These are phyloP conservation scores for Mortierella alpina DNA, from an alignment of 192 early-diverging fungal species.

Conservation along the genomic window DNA sequence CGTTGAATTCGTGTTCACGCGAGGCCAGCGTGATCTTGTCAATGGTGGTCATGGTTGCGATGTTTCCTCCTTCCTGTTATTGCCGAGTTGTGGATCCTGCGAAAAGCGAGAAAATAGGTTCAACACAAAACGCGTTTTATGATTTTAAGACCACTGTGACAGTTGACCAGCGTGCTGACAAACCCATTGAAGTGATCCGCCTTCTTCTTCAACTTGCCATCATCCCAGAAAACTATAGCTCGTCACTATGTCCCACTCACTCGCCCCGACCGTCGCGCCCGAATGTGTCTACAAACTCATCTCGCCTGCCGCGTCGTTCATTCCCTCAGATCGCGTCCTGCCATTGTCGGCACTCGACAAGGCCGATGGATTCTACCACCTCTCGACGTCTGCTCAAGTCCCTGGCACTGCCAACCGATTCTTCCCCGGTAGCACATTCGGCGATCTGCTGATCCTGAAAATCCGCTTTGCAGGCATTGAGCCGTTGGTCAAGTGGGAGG, in stretches of 20 bases:
- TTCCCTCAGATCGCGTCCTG: constrained; percentile 21
- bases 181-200: no score
- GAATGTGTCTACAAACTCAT: constrained; percentile 48
- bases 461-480: constrained; percentile 21
- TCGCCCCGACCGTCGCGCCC: constrained; percentile 21
- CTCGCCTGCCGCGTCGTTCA: constrained; percentile 28
- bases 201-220: not conserved
- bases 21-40: constrained; percentile 22
- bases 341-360: constrained; percentile 42
- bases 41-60: constrained; percentile 2
- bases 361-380: constrained; percentile 52
- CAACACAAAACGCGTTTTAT: no score
- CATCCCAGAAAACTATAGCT: no score
- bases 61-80: no score
- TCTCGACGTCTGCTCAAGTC: constrained; percentile 35
- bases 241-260: constrained; percentile 28
- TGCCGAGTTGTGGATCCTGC: not conserved
- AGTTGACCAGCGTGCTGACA: no score
- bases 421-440: constrained; percentile 34
- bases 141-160: not conserved
- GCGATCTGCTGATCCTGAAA: constrained; percentile 43
- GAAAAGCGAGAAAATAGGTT: not conserved
- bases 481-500: constrained; percentile 42
- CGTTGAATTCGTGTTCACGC: constrained; percentile 47
- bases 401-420: constrained; percentile 49